A percentile compares a stretch with the other conserved stretches of the same genome.
phyloP scores from a whole-genome alignment of 345 rosid genomes.

The Garcia nutans region DNA sequence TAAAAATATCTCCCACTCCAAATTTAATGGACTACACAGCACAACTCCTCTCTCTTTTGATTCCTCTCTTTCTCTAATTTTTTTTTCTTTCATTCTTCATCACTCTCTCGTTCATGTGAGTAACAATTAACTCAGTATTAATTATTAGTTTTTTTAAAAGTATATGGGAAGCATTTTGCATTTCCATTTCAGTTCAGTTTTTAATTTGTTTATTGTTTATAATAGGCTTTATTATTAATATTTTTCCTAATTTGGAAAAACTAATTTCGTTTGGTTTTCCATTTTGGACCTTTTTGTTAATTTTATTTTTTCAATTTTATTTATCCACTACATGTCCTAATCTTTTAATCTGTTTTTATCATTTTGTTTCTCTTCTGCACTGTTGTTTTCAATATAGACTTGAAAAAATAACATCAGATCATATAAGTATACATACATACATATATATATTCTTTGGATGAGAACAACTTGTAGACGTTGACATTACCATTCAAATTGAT shows the following conservation, averaged over 20 bases:
- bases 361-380: not conserved
- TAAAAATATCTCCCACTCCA: conserved; percentile 26
- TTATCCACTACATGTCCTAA: not conserved
- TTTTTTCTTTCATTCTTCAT: not conserved
- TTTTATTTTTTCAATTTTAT: not conserved
- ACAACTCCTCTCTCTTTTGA: not conserved
- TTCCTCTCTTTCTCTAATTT: not conserved
- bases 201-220: not conserved
- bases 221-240: not conserved
- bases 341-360: conserved; percentile 13
- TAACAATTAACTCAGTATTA: not conserved
- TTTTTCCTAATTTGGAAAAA: not conserved
- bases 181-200: not conserved
- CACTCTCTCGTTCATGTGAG: conserved; percentile 1
- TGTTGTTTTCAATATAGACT: conserved; percentile 2
- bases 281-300: not conserved
- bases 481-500: no score
- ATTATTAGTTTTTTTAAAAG: no score
- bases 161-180: not conserved
- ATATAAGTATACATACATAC: no score
- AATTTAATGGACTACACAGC: conserved; percentile 15
- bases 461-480: no score
- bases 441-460: no score
- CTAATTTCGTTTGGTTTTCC: no score
- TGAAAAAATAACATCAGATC: no score